These are phyloP conservation scores for Mollisiaceae sp. DNA, from an alignment of 2,329 filamentous ascomycete genomes.

Conservation along the genomic window DNA sequence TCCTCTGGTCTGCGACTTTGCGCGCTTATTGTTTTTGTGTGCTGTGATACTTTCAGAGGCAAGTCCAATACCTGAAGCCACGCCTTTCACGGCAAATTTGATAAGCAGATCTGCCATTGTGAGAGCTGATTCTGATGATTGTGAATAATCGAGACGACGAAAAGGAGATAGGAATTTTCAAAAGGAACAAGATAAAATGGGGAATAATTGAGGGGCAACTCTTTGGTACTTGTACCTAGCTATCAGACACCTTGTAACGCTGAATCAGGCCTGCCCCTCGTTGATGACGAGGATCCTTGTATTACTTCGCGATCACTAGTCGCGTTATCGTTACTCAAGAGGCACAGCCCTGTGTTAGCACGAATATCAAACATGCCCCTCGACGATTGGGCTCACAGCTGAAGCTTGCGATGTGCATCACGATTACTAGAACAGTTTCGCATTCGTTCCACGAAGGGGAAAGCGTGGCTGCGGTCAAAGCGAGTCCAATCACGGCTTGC, in stretches of 20 bases:
- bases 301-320: not conserved
- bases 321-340: not conserved
- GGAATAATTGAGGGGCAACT: not conserved
- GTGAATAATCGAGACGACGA: not conserved
- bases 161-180: not conserved
- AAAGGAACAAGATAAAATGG: not conserved
- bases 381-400: not conserved
- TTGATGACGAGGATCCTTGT: not conserved
- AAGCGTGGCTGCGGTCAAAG: not conserved
- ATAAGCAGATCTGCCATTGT: not conserved
- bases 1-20: constrained; percentile 8
- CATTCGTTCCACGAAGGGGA: constrained; percentile 1
- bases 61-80: constrained; percentile 24
- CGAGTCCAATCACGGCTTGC: not conserved
- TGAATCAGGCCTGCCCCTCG: not conserved
- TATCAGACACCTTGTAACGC: not conserved
- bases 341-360: constrained; percentile 1
- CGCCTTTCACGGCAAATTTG: constrained; percentile 15
- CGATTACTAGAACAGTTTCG: not conserved
- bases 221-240: not conserved
- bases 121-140: not conserved
- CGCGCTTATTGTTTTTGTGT: constrained; percentile 18
- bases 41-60: constrained; percentile 18
- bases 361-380: not conserved
- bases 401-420: not conserved